Conservation (phyloP, 2,329 filamentous ascomycete genomes). For the Juglanconis juglandina region DNA sequence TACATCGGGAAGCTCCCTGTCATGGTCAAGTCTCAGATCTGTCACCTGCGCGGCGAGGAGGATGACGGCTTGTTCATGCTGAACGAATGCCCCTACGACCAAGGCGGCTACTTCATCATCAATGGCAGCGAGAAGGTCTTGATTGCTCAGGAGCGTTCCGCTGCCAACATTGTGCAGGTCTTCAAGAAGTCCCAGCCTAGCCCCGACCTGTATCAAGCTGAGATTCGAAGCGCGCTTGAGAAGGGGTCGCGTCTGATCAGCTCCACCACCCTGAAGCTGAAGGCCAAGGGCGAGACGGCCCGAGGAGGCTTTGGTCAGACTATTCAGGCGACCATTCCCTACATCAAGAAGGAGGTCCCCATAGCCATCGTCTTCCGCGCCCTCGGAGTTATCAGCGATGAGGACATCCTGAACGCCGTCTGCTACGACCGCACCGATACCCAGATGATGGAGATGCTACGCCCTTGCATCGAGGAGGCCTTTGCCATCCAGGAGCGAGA, state of each 20-base stretch:
- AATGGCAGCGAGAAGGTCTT: conserved; percentile 98
- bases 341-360: conserved; percentile 89
- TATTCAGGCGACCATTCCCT: conserved; percentile 86
- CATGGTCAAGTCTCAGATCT: conserved; percentile 97
- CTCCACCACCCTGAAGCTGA: conserved; percentile 85
- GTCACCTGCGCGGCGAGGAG: conserved; percentile 76
- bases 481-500: conserved; percentile 95
- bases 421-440: conserved; percentile 94
- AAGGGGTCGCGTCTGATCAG: conserved; percentile 95
- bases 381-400: conserved; percentile 91
- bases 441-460: conserved; percentile 95
- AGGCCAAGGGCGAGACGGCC: conserved; percentile 76
- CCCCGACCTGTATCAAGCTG: conserved; percentile 87
- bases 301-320: conserved; percentile 80
- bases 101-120: conserved; percentile 98
- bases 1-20: conserved; percentile 95
- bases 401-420: conserved; percentile 97
- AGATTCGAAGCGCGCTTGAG: conserved; percentile 93
- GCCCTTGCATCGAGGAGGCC: conserved; percentile 94
- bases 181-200: conserved; percentile 97
- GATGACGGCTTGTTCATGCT: conserved; percentile 85
- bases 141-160: conserved; percentile 95
- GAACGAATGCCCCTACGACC: conserved; percentile 97
- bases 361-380: conserved; percentile 95
- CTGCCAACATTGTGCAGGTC: conserved; percentile 97